Conservation (phyloP, 768 basidiomycete species). For the Obba rivulosa region DNA sequence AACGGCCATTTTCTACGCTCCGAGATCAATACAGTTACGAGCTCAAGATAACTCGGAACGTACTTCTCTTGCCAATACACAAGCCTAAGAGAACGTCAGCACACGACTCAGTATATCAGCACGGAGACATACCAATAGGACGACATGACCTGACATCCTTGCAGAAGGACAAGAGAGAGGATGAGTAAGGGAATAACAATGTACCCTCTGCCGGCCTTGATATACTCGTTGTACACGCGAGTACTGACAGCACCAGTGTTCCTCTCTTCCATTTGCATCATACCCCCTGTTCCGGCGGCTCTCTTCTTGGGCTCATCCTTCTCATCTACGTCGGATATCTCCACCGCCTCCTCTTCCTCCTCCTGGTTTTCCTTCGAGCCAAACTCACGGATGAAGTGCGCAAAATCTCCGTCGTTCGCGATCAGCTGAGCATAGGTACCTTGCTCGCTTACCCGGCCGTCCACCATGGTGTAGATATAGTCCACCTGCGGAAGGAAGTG, state of each 20-base stretch:
- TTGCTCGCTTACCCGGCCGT: constrained; percentile 73
- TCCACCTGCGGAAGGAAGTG: constrained; percentile 88
- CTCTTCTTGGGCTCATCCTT: constrained; percentile 34
- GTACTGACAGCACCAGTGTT: constrained; percentile 66
- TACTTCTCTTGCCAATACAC: constrained; percentile 80
- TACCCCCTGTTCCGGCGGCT: constrained; percentile 38
- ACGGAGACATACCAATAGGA: constrained; percentile 59
- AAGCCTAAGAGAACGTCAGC: constrained; percentile 40
- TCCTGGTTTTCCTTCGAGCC: constrained; percentile 58
- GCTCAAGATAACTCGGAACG: constrained; percentile 13
- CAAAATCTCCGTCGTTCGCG: constrained; percentile 55
- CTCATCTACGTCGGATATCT: constrained; percentile 30
- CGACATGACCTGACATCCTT: constrained; percentile 65
- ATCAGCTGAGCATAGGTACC: constrained; percentile 78
- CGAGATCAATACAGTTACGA: constrained; percentile 9
- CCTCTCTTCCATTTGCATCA: constrained; percentile 85
- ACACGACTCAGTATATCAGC: constrained; percentile 2
- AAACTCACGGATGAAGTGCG: constrained; percentile 72
- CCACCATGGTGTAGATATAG: constrained; percentile 73
- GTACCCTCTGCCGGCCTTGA: constrained; percentile 62
- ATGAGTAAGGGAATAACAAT: constrained; percentile 63
- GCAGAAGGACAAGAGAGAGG: constrained; percentile 55
- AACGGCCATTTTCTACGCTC: constrained; percentile 46
- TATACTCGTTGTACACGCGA: constrained; percentile 54
- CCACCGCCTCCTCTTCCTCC: constrained; percentile 32